phyloP scores from a whole-genome alignment of 1,284 basidiomycete genomes.

The Papiliotrema terrestris region DNA sequence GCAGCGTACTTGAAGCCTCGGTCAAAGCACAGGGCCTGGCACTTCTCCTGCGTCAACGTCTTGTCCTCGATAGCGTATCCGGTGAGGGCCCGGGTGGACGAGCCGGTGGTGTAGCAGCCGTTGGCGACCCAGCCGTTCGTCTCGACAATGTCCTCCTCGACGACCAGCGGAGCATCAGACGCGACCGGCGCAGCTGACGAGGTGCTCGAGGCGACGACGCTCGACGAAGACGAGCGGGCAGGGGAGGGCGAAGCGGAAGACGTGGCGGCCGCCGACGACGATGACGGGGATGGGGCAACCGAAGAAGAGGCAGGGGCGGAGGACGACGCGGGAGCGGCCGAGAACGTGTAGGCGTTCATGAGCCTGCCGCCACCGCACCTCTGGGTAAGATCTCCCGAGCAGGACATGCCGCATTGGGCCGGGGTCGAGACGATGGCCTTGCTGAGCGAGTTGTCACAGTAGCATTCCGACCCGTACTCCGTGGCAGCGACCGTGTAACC shows the following conservation, averaged over 20 bases:
- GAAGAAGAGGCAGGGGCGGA: background rate
- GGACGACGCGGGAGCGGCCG: slow-evolving; percentile 31
- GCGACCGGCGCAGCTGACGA: background rate
- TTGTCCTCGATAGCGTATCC: slow-evolving; percentile 1
- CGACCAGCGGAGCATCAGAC: background rate
- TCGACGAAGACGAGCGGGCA: background rate
- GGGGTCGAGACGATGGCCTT: slow-evolving; percentile 21
- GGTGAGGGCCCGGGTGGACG: slow-evolving; percentile 5
- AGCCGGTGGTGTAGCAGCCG: slow-evolving; percentile 9
- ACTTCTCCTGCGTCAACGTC: slow-evolving; percentile 12
- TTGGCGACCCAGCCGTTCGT: slow-evolving; percentile 11
- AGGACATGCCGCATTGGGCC: slow-evolving; percentile 26
- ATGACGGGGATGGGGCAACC: too few relatives aligned
- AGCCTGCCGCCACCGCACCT: slow-evolving; percentile 33
- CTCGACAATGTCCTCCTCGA: background rate
- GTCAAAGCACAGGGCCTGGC: slow-evolving; percentile 6
- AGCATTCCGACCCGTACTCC: slow-evolving; percentile 35
- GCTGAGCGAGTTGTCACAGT: slow-evolving; percentile 25
- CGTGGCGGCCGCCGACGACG: background rate
- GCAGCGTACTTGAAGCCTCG: slow-evolving; percentile 6
- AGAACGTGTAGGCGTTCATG: slow-evolving; percentile 50
- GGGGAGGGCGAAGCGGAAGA: slow-evolving; percentile 4
- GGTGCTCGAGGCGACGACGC: background rate
- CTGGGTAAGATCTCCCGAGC: slow-evolving; percentile 25
- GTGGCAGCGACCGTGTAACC: slow-evolving; percentile 23